Conservation (phyloP, 2,329 filamentous ascomycete genomes). For the Xylariaceae sp. region DNA sequence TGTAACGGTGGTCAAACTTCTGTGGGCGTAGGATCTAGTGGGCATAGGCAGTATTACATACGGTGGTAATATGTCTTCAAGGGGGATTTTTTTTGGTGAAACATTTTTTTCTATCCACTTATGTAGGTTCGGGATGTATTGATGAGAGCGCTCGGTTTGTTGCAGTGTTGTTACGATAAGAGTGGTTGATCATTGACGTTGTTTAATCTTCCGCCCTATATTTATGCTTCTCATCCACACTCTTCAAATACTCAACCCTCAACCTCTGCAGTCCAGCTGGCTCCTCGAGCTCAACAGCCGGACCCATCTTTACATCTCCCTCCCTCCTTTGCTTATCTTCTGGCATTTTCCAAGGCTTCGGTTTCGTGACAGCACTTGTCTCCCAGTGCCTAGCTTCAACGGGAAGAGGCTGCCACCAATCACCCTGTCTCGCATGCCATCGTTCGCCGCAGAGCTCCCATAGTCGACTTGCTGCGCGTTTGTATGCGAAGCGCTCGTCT, state of each 20-base stretch:
- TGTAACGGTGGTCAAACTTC: no score
- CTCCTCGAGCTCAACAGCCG: slow-evolving; percentile 41
- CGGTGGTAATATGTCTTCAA: no score
- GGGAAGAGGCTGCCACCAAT: slow-evolving; percentile 69
- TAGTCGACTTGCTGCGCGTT: slow-evolving; percentile 70
- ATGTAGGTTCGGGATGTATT: no score
- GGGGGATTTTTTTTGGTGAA: no score
- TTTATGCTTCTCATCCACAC: slow-evolving; percentile 1
- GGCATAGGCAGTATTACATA: no score
- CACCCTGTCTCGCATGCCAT: slow-evolving; percentile 65
- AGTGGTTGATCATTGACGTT: no score
- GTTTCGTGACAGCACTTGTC: slow-evolving; percentile 21
- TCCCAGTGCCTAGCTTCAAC: slow-evolving; percentile 67
- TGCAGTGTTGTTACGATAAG: no score
- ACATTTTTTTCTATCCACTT: no score
- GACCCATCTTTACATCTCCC: slow-evolving; percentile 41
- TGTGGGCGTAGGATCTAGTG: no score
- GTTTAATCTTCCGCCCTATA: background rate
- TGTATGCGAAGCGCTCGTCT: slow-evolving; percentile 79
- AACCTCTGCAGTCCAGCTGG: slow-evolving; percentile 41
- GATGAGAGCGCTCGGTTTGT: no score
- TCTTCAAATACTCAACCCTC: slow-evolving; percentile 30
- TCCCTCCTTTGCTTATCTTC: background rate
- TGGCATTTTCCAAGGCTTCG: slow-evolving; percentile 14
- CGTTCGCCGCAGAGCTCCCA: slow-evolving; percentile 76